phyloP scores from a whole-genome alignment of 345 rosid genomes.

The Lenwebbia sp. region DNA sequence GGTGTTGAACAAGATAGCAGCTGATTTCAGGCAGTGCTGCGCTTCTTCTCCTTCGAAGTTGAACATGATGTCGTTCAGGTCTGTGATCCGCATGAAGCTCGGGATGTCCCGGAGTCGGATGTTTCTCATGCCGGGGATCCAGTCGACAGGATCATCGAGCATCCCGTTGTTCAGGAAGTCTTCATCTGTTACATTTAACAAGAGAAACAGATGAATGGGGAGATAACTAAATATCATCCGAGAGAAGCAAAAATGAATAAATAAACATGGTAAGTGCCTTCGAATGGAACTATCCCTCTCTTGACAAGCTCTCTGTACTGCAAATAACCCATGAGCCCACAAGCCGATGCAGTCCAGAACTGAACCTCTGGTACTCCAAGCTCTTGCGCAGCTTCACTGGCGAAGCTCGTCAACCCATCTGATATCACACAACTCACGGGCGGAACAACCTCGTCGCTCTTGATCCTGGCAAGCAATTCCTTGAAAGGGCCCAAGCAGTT shows the following conservation, averaged over 20 bases:
- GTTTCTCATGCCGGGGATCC: constrained; percentile 24
- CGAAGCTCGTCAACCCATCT: constrained; percentile 11
- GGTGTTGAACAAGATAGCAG: constrained; percentile 27
- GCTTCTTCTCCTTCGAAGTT: constrained; percentile 5
- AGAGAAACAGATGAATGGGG: neutral
- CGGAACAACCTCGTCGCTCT: neutral
- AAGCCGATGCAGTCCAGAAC: constrained; percentile 26
- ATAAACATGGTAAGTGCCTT: constrained; percentile 6
- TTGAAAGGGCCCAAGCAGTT: constrained; percentile 10
- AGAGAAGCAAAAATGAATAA: neutral
- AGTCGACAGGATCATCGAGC: constrained; percentile 12
- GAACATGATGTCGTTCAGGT: constrained; percentile 14
- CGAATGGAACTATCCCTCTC: constrained; percentile 18
- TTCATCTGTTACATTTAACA: constrained; percentile 11
- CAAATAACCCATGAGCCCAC: constrained; percentile 18
- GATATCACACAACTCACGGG: constrained; percentile 16
- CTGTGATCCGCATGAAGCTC: constrained; percentile 8
- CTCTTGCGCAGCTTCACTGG: constrained; percentile 9
- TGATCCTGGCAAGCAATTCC: constrained; percentile 8
- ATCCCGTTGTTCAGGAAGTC: constrained; percentile 10
- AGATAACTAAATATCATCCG: neutral
- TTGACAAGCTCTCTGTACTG: constrained; percentile 14
- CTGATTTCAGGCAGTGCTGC: constrained; percentile 9
- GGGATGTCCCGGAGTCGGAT: constrained; percentile 22
- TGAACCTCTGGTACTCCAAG: constrained; percentile 13